Conservation (phyloP, 2,329 filamentous ascomycete genomes). For the Ascochyta rabiei region DNA sequence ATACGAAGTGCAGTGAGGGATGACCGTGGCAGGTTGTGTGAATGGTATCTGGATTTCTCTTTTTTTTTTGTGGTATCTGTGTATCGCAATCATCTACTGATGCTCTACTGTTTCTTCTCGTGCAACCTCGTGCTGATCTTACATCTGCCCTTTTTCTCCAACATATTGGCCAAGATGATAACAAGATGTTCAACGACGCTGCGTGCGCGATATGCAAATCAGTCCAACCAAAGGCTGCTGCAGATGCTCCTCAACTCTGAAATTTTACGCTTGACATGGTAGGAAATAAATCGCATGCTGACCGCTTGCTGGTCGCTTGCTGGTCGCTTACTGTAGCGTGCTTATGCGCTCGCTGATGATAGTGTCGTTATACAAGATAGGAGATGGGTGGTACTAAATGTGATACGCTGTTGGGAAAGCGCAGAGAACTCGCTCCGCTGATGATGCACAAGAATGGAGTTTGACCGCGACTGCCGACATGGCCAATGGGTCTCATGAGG, state of each 20-base stretch:
- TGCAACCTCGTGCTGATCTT: no score
- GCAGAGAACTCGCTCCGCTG: constrained; percentile 16
- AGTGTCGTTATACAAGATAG: constrained; percentile 5
- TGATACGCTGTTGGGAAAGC: constrained; percentile 6
- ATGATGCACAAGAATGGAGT: constrained; percentile 18
- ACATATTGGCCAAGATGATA: neutral
- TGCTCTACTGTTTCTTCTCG: neutral
- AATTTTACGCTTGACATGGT: neutral
- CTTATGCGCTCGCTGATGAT: neutral
- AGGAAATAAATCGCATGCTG: neutral
- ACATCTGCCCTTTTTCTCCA: neutral
- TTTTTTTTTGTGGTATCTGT: neutral
- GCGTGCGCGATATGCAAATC: constrained; percentile 3
- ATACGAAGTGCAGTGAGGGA: no score
- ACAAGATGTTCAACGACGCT: neutral
- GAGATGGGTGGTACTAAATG: constrained; percentile 13
- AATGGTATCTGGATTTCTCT: no score
- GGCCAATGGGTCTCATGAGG: constrained; percentile 22
- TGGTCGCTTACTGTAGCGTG: neutral
- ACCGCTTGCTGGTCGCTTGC: neutral
- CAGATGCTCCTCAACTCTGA: neutral
- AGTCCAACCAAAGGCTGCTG: constrained; percentile 1
- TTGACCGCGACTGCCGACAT: neutral
- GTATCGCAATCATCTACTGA: neutral
- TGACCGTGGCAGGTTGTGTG: no score